Evolutionary conservation across 2,329 filamentous ascomycete species (phyloP).

Genomic region (Setomelanomma holmii): DNA sequence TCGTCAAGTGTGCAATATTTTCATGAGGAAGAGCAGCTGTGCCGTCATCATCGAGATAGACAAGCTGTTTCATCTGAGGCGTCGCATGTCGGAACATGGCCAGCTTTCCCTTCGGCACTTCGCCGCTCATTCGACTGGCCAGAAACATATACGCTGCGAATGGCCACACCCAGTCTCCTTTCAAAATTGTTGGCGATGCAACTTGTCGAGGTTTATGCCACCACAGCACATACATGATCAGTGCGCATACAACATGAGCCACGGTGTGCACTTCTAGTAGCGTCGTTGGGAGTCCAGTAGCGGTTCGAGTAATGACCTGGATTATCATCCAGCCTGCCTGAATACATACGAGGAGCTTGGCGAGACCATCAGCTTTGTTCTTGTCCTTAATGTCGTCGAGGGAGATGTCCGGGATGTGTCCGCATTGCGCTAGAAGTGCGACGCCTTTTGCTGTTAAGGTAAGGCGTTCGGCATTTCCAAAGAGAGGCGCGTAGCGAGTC

Average conservation of each 20-base stretch:
- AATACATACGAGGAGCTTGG: slow-evolving; percentile 26
- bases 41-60: background rate
- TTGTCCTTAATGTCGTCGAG: slow-evolving; percentile 24
- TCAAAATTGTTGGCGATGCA: slow-evolving; percentile 12
- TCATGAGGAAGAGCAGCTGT: no score
- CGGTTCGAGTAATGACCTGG: slow-evolving; percentile 26
- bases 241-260: slow-evolving; percentile 51
- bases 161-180: slow-evolving; percentile 9
- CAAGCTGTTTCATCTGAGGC: slow-evolving; percentile 4
- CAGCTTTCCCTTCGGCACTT: slow-evolving; percentile 1
- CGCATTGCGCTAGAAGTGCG: slow-evolving; percentile 3
- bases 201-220: slow-evolving; percentile 38
- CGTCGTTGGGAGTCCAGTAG: slow-evolving; percentile 41
- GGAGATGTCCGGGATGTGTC: slow-evolving; percentile 1
- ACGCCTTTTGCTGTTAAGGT: slow-evolving; percentile 9
- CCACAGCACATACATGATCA: slow-evolving; percentile 40
- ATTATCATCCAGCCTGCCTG: slow-evolving; percentile 38
- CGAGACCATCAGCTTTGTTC: slow-evolving; percentile 26
- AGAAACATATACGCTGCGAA: slow-evolving; percentile 27
- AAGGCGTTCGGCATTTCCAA: slow-evolving; percentile 5
- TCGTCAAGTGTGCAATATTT: background rate
- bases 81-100: slow-evolving; percentile 4
- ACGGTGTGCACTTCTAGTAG: slow-evolving; percentile 68
- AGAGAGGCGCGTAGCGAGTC: background rate
- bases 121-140: slow-evolving; percentile 15